phyloP scores from a whole-genome alignment of 148 eudicot genomes.

The Chenopodium album region DNA sequence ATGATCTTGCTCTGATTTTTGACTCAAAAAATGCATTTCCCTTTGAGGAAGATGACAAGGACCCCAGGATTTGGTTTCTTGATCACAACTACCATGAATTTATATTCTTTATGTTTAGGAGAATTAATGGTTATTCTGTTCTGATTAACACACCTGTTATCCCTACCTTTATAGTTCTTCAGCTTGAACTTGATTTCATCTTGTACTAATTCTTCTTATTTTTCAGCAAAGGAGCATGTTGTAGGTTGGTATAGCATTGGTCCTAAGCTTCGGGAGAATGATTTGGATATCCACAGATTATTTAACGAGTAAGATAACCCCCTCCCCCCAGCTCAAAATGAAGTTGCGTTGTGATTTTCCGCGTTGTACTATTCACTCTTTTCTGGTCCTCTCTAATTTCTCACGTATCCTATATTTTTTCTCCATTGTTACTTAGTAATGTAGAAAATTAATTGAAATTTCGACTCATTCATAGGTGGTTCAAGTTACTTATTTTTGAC shows the following conservation, averaged over 20 bases:
- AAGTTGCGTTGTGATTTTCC: not conserved
- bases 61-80: constrained; percentile 97
- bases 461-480: not conserved
- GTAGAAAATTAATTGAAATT: not conserved
- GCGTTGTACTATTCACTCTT: not conserved
- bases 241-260: constrained; percentile 99
- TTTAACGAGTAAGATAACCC: constrained; percentile 73
- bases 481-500: not conserved
- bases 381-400: not conserved
- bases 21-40: constrained; percentile 57
- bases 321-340: not conserved
- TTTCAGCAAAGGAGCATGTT: constrained; percentile 96
- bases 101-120: constrained; percentile 91
- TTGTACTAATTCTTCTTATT: not conserved
- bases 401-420: not conserved
- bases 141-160: not conserved
- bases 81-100: constrained; percentile 97
- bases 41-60: constrained; percentile 96
- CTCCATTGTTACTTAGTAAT: not conserved
- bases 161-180: not conserved
- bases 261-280: constrained; percentile 90
- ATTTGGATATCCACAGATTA: constrained; percentile 71
- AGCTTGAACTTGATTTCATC: constrained; percentile 5
- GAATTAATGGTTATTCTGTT: constrained; percentile 67
- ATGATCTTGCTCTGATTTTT: constrained; percentile 5